Evolutionary conservation across 768 basidiomycete genomes (phyloP), one percentile per base, ranked within the genome.

Genomic region (Trametes punicea): DNA sequence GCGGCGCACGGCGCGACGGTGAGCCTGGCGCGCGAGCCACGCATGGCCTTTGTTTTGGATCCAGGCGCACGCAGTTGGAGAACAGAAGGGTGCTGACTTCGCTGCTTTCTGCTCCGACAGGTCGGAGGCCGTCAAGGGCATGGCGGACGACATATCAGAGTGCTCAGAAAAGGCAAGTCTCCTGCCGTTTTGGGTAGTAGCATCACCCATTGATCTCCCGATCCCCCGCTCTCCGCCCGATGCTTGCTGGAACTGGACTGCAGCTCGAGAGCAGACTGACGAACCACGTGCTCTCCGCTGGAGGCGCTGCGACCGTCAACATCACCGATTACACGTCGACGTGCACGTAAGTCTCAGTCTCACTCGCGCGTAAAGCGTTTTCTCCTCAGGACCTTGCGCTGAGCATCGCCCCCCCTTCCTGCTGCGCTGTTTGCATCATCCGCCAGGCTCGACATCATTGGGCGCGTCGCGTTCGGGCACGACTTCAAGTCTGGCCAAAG

Each of bases 381-480:
- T 8, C 25, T 18, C 21, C 6, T 34, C 42, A 33, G 8, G 15
- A 29, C 3, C 33, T 13, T 7, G 23, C 18, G 33, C 9, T 51
- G 44, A 51, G 36, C 0, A 26, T 11, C 49, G 8, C 9, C 38
- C 20, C 16, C 16, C 25, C 33, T 26, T 11, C 25, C 21, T 10
- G 18, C 9, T 20, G 36, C 27, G 7, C 21, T 5, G 9, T 4
- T n/a, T 16, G 18, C 46, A 18, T 30, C 31, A 6, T 13, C 13
- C 46, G 18, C 29, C 54, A 64, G 63, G 25, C 60, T 70, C 26
- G 67, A 67, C 51, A 64, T 69, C 55, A 68, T 67, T 42, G 67
- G 68, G 3, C 67, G 69, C 39, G 73, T 76, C 47, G 75, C 65
- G 0, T 76, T 77, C 42, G 73, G 71, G n/a, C 72, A 76, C 64